Evolutionary conservation across 164 flowering plant species (phyloP).

Genomic region (Santalum album): DNA sequence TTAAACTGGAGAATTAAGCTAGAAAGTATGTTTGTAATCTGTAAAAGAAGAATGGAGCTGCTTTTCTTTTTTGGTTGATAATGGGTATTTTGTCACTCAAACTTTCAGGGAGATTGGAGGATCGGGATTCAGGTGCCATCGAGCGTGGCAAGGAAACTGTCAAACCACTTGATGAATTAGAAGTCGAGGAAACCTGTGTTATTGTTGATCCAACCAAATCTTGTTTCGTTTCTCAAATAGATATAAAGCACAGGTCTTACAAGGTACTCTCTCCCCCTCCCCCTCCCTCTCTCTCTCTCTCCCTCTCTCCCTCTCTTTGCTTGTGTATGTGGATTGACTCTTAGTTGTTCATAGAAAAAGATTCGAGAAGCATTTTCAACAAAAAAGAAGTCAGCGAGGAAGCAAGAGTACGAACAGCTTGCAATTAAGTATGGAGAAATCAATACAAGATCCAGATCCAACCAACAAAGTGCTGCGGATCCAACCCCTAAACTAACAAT

Average conservation of each 20-base stretch:
- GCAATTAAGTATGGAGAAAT: conserved; percentile 15
- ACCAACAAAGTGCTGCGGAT: conserved; percentile 3
- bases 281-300: neutral
- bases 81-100: no score
- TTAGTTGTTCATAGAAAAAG: conserved; percentile 32
- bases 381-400: conserved; percentile 33
- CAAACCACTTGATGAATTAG: conserved; percentile 8
- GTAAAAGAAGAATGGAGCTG: no score
- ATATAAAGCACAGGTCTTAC: conserved; percentile 25
- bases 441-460: conserved; percentile 1
- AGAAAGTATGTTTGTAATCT: no score
- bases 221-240: conserved; percentile 13
- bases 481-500: neutral
- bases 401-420: conserved; percentile 34
- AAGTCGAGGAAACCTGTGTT: conserved; percentile 35
- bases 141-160: conserved; percentile 11
- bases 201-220: conserved; percentile 27
- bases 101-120: conserved; percentile 12
- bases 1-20: no score
- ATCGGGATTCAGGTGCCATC: conserved; percentile 12
- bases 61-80: no score
- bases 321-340: neutral
- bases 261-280: conserved; percentile 23
- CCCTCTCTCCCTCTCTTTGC: neutral
- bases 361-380: conserved; percentile 25